Evolutionary conservation across 2,329 filamentous ascomycete genomes (phyloP), one percentile per base, ranked within the genome.

Genomic region (Penicillium sp.): DNA sequence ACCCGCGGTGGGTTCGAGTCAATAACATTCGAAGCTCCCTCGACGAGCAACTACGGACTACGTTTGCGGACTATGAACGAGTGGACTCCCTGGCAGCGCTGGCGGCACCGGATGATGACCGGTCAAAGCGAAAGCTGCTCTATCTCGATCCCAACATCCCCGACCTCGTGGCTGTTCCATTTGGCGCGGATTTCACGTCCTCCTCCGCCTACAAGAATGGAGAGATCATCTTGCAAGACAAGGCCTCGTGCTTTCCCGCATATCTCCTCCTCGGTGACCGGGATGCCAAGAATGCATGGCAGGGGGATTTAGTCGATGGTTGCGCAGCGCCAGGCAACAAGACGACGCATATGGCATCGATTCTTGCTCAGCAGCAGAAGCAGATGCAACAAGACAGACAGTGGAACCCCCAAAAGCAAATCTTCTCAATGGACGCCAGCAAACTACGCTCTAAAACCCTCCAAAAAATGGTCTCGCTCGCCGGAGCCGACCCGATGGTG

Each of bases 321-420:
- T 97, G 91, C 65, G 88, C 93, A 0, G 93, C 93, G 0, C 93
- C 93, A 1, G 93, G 93, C 5, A 98, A 98, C 68, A 98, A 98
- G 71, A 97, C 93, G 1, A 97, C 91, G 6, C 93, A 97, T 66
- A 72, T 95, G 40, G 90, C 90, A 0, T 86, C 89, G 2, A 81
- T 96, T 4, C 62, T 93, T 2, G 64, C 64, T 4, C 57, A 58
- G 45, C 48, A 50, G 6, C 35, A 48, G 9, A 50, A 65, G 62
- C 18, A 66, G 59, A 28, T 55, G 50, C 57, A 58, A 45, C 48
- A 51, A 5, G 33, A 48, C 8, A 50, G 64, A 62, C 18, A 66
- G 59, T 27, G 55, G 50, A 45, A 47, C 27, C 13, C 52, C 57
- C 28, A 39, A 37, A 37, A 58, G 12, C 70, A 73, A 42, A 84